Evolutionary conservation across 2,329 filamentous ascomycete genomes (phyloP).

Genomic region (Epichloe scottii): DNA sequence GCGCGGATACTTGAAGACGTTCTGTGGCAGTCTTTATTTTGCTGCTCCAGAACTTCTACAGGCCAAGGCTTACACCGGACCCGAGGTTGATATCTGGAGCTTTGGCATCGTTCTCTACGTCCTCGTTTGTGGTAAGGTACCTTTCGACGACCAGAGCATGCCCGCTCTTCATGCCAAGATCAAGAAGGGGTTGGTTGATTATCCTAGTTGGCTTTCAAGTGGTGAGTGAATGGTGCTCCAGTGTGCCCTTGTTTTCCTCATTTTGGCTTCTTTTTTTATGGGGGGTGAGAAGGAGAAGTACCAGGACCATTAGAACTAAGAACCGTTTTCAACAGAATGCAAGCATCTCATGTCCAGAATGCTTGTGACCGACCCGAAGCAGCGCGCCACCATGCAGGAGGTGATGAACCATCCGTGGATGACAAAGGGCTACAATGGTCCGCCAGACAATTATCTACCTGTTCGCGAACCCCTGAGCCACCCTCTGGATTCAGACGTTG

Average conservation of each 20-base stretch:
- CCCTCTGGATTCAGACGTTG: conserved; percentile 69
- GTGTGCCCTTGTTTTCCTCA: not conserved
- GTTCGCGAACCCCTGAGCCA: conserved; percentile 71
- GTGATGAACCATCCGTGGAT: conserved; percentile 96
- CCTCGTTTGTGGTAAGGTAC: conserved; percentile 91
- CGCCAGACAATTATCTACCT: conserved; percentile 83
- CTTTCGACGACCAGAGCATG: conserved; percentile 99
- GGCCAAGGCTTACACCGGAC: conserved; percentile 86
- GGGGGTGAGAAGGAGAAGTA: not conserved
- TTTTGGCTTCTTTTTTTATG: not conserved
- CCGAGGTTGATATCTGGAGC: conserved; percentile 97
- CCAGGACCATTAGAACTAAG: not conserved
- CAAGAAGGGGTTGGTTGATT: conserved; percentile 92
- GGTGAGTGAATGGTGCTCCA: conserved; percentile 39
- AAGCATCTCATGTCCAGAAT: conserved; percentile 85
- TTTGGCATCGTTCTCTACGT: conserved; percentile 98
- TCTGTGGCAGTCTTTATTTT: conserved; percentile 96
- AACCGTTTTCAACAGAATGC: conserved; percentile 52
- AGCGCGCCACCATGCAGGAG: conserved; percentile 76
- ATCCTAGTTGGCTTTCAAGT: conserved; percentile 81
- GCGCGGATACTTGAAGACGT: conserved; percentile 76
- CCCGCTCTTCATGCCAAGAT: conserved; percentile 96
- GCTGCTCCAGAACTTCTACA: conserved; percentile 90
- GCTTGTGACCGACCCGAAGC: conserved; percentile 86
- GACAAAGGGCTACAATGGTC: conserved; percentile 74